Evolutionary conservation across 106 monocot species (phyloP), one percentile per base, ranked within the genome.

Genomic region (Alisma plantagoaquatica): DNA sequence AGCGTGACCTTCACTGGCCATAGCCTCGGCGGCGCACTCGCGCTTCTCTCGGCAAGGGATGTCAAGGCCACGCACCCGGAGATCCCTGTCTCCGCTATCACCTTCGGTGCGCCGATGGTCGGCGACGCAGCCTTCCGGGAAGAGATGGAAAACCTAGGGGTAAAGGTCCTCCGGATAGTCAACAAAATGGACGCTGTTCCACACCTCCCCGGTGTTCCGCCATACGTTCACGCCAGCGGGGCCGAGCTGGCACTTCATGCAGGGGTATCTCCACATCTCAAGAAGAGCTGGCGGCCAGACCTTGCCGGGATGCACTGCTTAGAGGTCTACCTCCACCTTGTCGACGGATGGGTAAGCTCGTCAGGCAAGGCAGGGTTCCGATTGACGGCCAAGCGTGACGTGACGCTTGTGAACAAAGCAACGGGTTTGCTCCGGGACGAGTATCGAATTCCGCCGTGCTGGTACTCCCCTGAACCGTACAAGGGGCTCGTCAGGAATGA

Each of bases 1-100:
- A 72, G 69, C 66, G 43, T 87, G 6, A 87, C 87, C 1, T 38
- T 87, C 56, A 75, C 87, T 14, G 87, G 87, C 2, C 87, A 87
- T 65, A 82, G 87, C 60, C 82, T 82, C 15, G 87, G 87, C 43
- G 87, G 82, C 10, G 87, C 87, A 17, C 69, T 87, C 2, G 74
- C 87, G 0, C 60, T 74, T 24, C 72, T 82, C 44, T 82, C 70
- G 29, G 87, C 87, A 14, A 61, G 69, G 49, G 87, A 87, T 42
- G 55, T 35, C 31, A 73, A 75, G 10, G 71, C 69, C 26, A 35
- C 63, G 0, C 6, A 15, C 71, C 71, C 1, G 61, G 56, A 5
- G 33, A 72, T 1, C 56, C 70, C 31, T 35, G 38, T 1, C 69
- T 87, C 8, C 30, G 87, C 73, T 2, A 65, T 82, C 29, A 69